Base-by-base conservation (phyloP, 2,329 filamentous ascomycete genomes). In the Cryoendolithus antarcticus region DNA sequence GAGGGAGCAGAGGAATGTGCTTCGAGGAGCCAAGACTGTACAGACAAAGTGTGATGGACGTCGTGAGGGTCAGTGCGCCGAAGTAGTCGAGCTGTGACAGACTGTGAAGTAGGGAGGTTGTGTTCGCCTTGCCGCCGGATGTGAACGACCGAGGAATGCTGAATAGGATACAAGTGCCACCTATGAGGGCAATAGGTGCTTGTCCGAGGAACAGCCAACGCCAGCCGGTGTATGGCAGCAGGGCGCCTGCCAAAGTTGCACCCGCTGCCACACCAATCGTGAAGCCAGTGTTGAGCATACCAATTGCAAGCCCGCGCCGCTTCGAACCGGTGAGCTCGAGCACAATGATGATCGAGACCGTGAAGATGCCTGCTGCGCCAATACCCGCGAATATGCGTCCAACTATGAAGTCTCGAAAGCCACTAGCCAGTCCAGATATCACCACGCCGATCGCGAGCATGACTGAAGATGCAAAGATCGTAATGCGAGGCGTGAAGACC, bases 151-250 rank as follows among this genome's bases (percentile, higher is more conserved):
- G 27, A 0, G 84, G 83, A 11, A 91, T 75, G 37, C 75, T 75
- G 15, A 82, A 60, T 41, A 78, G 77, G 1, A 86, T 66, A 0
- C 71, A 68, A 0, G 75, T 51, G 0, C 80, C 82, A 2, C 76
- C 72, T 1, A 77, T 30, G 2, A 86, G 45, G 4, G 72, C 68
- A 2, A 81, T 49, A 0, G 83, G 82, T 1, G 75, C 70, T 56
- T 93, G 85, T 3, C 76, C 60, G 64, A 76, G 79, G 56, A 91
- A 91, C 1, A 93, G 62, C 4, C 75, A 68, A 48, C 83, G 71
- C 82, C 84, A 91, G 52, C 84, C 83, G 12, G 77, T 67, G 2
- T 56, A 55, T 0, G 73, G 71, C 35, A 81, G 65, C 19, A 86
- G 52, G 0, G 75, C 74, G 4, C 82, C 82, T 10, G 76, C 80